phyloP scores from a whole-genome alignment of 495 filamentous ascomycete genomes.

The Xylaria cubensis region DNA sequence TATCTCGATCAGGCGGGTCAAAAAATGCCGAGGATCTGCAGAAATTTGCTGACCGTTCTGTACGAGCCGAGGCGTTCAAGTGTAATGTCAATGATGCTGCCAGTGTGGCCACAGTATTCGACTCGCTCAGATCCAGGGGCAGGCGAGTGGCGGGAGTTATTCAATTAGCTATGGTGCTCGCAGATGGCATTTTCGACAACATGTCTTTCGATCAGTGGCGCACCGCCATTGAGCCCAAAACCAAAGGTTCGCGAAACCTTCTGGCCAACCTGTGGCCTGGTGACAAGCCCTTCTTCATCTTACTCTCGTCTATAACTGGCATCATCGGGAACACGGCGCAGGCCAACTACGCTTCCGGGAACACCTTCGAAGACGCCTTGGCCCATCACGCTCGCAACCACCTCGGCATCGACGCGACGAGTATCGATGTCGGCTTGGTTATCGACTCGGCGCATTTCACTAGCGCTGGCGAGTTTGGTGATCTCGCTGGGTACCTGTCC shows the following conservation, averaged over 20 bases:
- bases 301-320: constrained; percentile 58
- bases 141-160: constrained; percentile 12
- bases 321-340: constrained; percentile 58
- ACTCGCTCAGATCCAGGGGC: constrained; percentile 1
- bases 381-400: constrained; percentile 39
- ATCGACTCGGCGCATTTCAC: constrained; percentile 27
- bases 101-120: constrained; percentile 18
- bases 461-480: constrained; percentile 11
- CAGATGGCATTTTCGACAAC: constrained; percentile 44
- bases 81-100: constrained; percentile 42
- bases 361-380: constrained; percentile 57
- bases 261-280: constrained; percentile 43
- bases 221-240: constrained; percentile 52
- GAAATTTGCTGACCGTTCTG: constrained; percentile 12
- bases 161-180: constrained; percentile 25
- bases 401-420: constrained; percentile 44
- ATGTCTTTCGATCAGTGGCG: constrained; percentile 54
- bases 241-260: constrained; percentile 60
- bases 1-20: constrained; percentile 52
- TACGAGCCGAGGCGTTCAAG: constrained; percentile 25
- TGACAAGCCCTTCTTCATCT: constrained; percentile 54
- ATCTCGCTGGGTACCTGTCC: constrained; percentile 18
- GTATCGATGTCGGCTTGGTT: constrained; percentile 49
- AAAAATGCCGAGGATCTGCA: constrained; percentile 13
- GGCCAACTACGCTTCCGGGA: constrained; percentile 62